Evolutionary conservation across 805 yeast genomes (phyloP).

Genomic region (Candida germanica): DNA sequence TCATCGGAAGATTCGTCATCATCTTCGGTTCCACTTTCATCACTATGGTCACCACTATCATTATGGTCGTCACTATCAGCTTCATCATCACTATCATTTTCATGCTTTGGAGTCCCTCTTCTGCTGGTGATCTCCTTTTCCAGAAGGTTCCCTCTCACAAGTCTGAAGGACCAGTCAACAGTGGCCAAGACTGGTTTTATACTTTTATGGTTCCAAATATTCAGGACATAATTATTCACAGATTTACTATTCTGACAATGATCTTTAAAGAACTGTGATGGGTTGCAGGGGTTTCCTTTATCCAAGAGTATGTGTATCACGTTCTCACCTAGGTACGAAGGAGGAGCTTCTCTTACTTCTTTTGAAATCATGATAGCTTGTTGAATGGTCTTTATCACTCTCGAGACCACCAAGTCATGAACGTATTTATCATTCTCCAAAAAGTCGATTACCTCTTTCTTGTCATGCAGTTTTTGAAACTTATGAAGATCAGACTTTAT

Average conservation of each 20-base stretch:
- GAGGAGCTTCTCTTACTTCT: slow-evolving; percentile 30
- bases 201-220: slow-evolving; percentile 42
- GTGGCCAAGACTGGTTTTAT: slow-evolving; percentile 34
- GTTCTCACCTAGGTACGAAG: slow-evolving; percentile 32
- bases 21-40: slow-evolving; percentile 10
- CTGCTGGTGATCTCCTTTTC: slow-evolving; percentile 33
- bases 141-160: slow-evolving; percentile 45
- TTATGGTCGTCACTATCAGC: slow-evolving; percentile 21
- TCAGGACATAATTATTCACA: slow-evolving; percentile 47
- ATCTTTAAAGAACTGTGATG: slow-evolving; percentile 43
- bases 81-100: slow-evolving; percentile 18
- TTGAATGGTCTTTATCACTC: slow-evolving; percentile 27
- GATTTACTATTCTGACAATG: slow-evolving; percentile 38
- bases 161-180: slow-evolving; percentile 43
- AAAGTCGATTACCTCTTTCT: slow-evolving; percentile 18
- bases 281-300: slow-evolving; percentile 35
- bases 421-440: slow-evolving; percentile 19
- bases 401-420: slow-evolving; percentile 28
- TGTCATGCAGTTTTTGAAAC: slow-evolving; percentile 11
- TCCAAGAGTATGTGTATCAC: slow-evolving; percentile 21
- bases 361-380: slow-evolving; percentile 26
- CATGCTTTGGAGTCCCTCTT: slow-evolving; percentile 14
- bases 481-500: slow-evolving; percentile 14
- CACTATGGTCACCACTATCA: slow-evolving; percentile 13
- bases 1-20: not conserved